Conservation (phyloP, 2,329 filamentous ascomycete species). For the Talaromyces pinophilus region DNA sequence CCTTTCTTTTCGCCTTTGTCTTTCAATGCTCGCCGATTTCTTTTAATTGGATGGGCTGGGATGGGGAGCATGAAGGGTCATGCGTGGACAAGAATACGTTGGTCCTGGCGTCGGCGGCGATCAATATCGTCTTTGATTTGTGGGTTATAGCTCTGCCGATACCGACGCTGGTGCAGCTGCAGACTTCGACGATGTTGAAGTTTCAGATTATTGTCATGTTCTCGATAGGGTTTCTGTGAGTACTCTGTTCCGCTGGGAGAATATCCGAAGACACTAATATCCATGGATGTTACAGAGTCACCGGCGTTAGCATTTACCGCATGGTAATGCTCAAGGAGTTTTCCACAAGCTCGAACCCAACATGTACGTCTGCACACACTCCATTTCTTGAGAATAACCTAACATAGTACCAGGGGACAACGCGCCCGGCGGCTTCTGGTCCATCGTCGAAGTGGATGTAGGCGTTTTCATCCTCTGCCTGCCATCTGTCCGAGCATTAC, state of each 20-base stretch:
- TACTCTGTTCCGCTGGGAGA: background rate
- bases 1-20: slow-evolving; percentile 14
- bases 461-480: slow-evolving; percentile 25
- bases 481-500: slow-evolving; percentile 24
- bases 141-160: slow-evolving; percentile 25
- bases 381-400: background rate
- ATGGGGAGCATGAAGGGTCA: slow-evolving; percentile 12
- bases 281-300: slow-evolving; percentile 20
- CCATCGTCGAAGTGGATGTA: slow-evolving; percentile 25
- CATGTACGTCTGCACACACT: slow-evolving; percentile 1
- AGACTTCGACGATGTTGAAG: slow-evolving; percentile 21
- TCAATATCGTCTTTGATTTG: slow-evolving; percentile 15
- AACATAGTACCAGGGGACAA: slow-evolving; percentile 23
- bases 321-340: slow-evolving; percentile 24
- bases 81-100: slow-evolving; percentile 15
- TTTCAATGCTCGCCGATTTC: slow-evolving; percentile 14
- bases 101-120: background rate
- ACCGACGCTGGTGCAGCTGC: slow-evolving; percentile 22
- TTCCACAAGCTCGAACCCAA: slow-evolving; percentile 12
- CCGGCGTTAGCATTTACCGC: slow-evolving; percentile 26
- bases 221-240: slow-evolving; percentile 11
- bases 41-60: slow-evolving; percentile 10
- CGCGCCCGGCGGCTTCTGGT: slow-evolving; percentile 25
- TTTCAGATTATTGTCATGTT: slow-evolving; percentile 18
- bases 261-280: background rate